phyloP scores from a whole-genome alignment of 1,139 yeast species.

The Yamadazyma diddensiae region DNA sequence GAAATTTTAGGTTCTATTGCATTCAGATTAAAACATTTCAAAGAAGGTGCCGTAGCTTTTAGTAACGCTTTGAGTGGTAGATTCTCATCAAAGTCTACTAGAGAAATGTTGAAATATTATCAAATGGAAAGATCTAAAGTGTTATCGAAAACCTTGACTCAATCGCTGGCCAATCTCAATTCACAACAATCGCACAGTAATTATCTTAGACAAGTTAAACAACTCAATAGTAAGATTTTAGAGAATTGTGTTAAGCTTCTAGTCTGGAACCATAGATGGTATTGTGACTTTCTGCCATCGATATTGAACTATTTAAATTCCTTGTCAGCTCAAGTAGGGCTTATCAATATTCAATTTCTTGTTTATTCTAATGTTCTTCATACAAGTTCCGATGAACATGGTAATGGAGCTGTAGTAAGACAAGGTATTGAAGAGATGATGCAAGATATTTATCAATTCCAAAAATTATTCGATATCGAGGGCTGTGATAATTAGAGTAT shows the following conservation, averaged over 20 bases:
- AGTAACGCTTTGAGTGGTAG: conserved; percentile 75
- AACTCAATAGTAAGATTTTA: conserved; percentile 58
- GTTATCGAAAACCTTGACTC: conserved; percentile 25
- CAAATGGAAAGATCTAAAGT: conserved; percentile 43
- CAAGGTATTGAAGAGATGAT: conserved; percentile 62
- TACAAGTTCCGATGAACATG: conserved; percentile 24
- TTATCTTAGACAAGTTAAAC: conserved; percentile 36
- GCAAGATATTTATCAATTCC: conserved; percentile 49
- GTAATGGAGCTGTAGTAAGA: conserved; percentile 17
- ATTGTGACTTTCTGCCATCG: conserved; percentile 79
- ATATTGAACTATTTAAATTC: conserved; percentile 50
- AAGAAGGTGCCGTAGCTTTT: conserved; percentile 80
- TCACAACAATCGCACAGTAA: conserved; percentile 1
- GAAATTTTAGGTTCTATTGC: conserved; percentile 85
- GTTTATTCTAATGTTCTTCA: conserved; percentile 68
- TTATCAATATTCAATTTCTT: conserved; percentile 70
- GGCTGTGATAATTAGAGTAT: conserved; percentile 42
- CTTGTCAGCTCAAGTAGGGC: conserved; percentile 72
- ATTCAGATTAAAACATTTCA: conserved; percentile 70
- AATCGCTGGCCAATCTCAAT: conserved; percentile 22
- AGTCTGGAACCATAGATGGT: conserved; percentile 99
- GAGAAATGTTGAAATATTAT: conserved; percentile 70
- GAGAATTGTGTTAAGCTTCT: conserved; percentile 71
- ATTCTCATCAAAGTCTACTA: conserved; percentile 77
- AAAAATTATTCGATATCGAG: conserved; percentile 44